A percentile compares a stretch with the other conserved stretches of the same genome.
phyloP scores from a whole-genome alignment of 202 grass and related monocot genomes.

The Alloteropsis angusta region DNA sequence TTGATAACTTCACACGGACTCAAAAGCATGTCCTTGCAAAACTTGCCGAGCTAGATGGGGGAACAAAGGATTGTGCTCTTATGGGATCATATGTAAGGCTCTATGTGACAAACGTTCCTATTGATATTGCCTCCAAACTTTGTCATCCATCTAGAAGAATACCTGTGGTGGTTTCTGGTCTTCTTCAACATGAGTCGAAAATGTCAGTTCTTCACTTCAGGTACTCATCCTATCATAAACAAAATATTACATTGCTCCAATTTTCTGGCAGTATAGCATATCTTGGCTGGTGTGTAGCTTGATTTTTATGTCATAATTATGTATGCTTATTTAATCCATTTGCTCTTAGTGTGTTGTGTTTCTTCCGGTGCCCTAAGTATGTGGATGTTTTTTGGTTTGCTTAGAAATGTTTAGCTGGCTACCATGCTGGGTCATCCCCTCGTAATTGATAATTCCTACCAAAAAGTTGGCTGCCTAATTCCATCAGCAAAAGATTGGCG shows the following conservation, averaged over 20 bases:
- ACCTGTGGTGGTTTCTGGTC: conserved; percentile 54
- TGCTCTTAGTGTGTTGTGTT: background rate
- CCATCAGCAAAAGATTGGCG: background rate
- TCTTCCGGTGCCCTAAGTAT: background rate
- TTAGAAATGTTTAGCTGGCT: background rate
- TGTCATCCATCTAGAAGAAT: conserved; percentile 54
- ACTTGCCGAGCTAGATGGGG: conserved; percentile 42
- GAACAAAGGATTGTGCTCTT: conserved; percentile 43
- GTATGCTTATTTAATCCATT: background rate
- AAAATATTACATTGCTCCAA: background rate
- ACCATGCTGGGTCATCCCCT: background rate
- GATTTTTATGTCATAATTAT: background rate
- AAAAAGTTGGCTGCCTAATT: background rate
- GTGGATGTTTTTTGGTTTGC: background rate
- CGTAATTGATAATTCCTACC: background rate
- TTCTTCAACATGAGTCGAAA: conserved; percentile 81
- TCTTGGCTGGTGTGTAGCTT: background rate
- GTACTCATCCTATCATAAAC: conserved; percentile 29
- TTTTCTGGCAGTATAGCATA: background rate
- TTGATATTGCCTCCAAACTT: conserved; percentile 54
- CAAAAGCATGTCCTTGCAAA: conserved; percentile 74
- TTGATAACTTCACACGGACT: conserved; percentile 79
- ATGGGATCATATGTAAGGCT: conserved; percentile 73
- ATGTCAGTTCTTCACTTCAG: conserved; percentile 93
- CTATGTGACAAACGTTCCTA: conserved; percentile 62